Conservation (phyloP, 1,284 basidiomycete genomes). For the Pseudozyma tsukubaensis region DNA sequence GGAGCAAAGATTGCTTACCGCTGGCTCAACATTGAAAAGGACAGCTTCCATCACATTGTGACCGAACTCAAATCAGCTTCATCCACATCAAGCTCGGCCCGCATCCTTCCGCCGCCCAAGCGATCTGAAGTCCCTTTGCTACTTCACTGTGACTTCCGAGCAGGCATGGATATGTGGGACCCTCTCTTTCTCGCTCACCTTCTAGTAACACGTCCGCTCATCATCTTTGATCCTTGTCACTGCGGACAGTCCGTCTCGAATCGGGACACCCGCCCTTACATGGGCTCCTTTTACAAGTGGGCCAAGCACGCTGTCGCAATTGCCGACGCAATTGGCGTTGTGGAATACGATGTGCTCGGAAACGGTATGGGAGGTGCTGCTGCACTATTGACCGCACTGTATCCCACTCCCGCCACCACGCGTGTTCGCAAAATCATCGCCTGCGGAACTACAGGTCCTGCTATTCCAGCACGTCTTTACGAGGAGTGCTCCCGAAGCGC, state of each 20-base stretch:
- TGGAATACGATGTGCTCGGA: conserved; percentile 38
- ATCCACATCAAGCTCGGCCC: conserved; percentile 9
- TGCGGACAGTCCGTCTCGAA: conserved; percentile 39
- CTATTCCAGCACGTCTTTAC: conserved; percentile 40
- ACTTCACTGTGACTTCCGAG: conserved; percentile 41
- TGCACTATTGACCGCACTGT: conserved; percentile 32
- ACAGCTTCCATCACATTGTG: conserved; percentile 25
- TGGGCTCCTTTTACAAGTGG: conserved; percentile 49
- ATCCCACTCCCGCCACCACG: conserved; percentile 25
- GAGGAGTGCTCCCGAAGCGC: conserved; percentile 41
- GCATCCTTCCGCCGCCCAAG: background rate
- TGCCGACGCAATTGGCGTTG: conserved; percentile 27
- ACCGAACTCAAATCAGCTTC: conserved; percentile 6
- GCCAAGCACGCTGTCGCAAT: conserved; percentile 41
- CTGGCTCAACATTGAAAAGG: conserved; percentile 39
- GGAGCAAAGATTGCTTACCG: conserved; percentile 48
- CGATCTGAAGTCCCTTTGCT: conserved; percentile 27
- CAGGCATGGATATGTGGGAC: conserved; percentile 44
- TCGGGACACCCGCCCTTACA: conserved; percentile 41
- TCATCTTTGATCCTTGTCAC: conserved; percentile 45
- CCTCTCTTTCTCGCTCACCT: conserved; percentile 52
- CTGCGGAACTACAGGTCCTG: conserved; percentile 32
- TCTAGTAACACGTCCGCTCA: conserved; percentile 38
- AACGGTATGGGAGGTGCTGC: conserved; percentile 35
- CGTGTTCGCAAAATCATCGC: conserved; percentile 41